Evolutionary conservation across 1,284 basidiomycete species (phyloP).

Genomic region (Calocybe gambosa): DNA sequence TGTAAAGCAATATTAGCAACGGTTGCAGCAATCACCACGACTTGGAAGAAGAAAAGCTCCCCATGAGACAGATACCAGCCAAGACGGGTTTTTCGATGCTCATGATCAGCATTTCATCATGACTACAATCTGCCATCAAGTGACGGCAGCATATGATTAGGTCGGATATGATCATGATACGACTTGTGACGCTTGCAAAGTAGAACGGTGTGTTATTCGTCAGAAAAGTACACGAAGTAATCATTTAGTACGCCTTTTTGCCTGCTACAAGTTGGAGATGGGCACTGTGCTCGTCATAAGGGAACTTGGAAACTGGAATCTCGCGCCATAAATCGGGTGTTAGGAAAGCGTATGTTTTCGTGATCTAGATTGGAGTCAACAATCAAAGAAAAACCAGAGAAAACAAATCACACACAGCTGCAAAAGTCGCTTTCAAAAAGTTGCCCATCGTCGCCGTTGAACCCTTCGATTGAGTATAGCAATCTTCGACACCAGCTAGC

Average conservation of each 20-base stretch:
- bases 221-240: conserved; percentile 11
- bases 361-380: conserved; percentile 53
- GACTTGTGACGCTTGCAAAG: background rate
- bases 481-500: conserved; percentile 95
- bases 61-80: too few species aligned
- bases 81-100: too few species aligned
- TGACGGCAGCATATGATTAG: too few species aligned
- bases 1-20: background rate
- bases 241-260: conserved; percentile 63
- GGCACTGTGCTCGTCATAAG: conserved; percentile 91
- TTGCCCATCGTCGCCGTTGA: conserved; percentile 99
- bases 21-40: too few species aligned
- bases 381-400: background rate
- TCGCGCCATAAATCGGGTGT: conserved; percentile 98
- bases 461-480: conserved; percentile 95
- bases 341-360: conserved; percentile 96
- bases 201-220: background rate
- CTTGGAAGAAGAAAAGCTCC: too few species aligned
- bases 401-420: conserved; percentile 59
- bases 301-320: conserved; percentile 84
- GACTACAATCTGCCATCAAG: too few species aligned
- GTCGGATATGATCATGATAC: background rate
- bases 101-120: too few species aligned
- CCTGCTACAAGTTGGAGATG: conserved; percentile 80
- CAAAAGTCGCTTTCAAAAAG: conserved; percentile 99